Evolutionary conservation across 2,329 filamentous ascomycete species (phyloP), one percentile per base, ranked within the genome.

Genomic region (Penicillium sp.): DNA sequence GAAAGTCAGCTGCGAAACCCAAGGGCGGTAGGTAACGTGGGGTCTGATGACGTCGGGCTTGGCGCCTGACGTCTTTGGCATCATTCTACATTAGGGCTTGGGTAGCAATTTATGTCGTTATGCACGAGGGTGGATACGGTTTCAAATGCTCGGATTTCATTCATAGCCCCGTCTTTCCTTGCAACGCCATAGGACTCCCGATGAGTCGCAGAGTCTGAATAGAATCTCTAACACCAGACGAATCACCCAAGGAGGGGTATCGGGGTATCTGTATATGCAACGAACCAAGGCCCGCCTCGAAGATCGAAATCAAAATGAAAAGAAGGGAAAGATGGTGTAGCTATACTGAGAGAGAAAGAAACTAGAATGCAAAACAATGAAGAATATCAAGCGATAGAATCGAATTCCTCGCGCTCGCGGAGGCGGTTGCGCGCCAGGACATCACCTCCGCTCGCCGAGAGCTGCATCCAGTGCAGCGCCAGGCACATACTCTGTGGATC

Each of bases 391-490:
- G 72, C 71, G 55, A 77, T 71, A 35, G 69, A 73, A 55, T 79
- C 76, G 60, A 79, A 74, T 57, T 80, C 77, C 52, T 77, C 74
- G 31, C 76, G 66, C 66, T 93, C 85, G 47, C 82, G 76, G 62
- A 95, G 68, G 65, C 90, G 89, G 60, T 82, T 84, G 59, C 79
- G 82, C 13, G 90, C 90, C 51, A 94, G 70, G 56, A 84, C 77
- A 60, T 96, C 90, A 1, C 88, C 88, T n/a, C 88, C 88, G 37
- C 77, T 76, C 52, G 86, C 84, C 25, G 85, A 88, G 49, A 85
- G 73, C 67, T 90, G 86, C 88, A 96, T 95, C 89, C 90, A 96
- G 70, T 96, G 90, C 65, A 93, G 81, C 7, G 90, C 90, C 40
- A 95, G 79, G 55, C 89, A 95, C 85, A 96, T 92, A 28, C 88